These are phyloP conservation scores for Dioscorea cayenensis DNA, from an alignment of 116 monocot species.

Conservation along the genomic window DNA sequence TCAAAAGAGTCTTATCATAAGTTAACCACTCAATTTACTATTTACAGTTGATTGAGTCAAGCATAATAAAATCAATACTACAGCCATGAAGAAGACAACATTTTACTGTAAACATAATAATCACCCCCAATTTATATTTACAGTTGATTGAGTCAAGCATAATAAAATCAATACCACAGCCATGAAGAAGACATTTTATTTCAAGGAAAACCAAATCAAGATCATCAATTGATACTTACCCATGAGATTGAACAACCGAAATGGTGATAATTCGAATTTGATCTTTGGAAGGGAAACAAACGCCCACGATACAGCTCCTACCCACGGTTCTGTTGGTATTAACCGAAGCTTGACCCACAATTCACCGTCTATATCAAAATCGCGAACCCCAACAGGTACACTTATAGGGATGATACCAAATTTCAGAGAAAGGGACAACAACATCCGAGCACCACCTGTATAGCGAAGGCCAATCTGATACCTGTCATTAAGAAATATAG, in stretches of 20 bases:
- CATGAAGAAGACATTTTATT: too few relatives aligned
- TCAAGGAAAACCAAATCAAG: neutral
- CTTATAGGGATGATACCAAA: conserved; percentile 79
- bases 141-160: too few relatives aligned
- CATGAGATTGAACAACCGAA: conserved; percentile 95
- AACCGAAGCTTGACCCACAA: conserved; percentile 93
- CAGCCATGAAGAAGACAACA: too few relatives aligned
- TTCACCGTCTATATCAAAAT: conserved; percentile 99
- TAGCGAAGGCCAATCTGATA: conserved; percentile 97
- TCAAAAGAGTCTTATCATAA: too few relatives aligned
- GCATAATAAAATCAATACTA: too few relatives aligned
- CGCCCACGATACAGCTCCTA: conserved; percentile 93
- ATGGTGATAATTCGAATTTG: conserved; percentile 88
- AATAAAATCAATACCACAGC: too few relatives aligned
- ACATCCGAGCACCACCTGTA: conserved; percentile 91
- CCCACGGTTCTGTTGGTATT: conserved; percentile 91
- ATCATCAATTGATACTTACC: conserved; percentile 35
- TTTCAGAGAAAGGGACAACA: conserved; percentile 74
- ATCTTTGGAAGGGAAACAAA: conserved; percentile 99
- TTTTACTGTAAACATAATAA: too few relatives aligned
- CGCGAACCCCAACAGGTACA: conserved; percentile 80
- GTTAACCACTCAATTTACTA: too few relatives aligned
- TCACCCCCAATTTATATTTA: too few relatives aligned
- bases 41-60: too few relatives aligned
- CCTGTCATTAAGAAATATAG: conserved; percentile 24